Evolutionary conservation across 2,329 filamentous ascomycete genomes (phyloP), one percentile per base, ranked within the genome.

Genomic region (Fusarium illudens): DNA sequence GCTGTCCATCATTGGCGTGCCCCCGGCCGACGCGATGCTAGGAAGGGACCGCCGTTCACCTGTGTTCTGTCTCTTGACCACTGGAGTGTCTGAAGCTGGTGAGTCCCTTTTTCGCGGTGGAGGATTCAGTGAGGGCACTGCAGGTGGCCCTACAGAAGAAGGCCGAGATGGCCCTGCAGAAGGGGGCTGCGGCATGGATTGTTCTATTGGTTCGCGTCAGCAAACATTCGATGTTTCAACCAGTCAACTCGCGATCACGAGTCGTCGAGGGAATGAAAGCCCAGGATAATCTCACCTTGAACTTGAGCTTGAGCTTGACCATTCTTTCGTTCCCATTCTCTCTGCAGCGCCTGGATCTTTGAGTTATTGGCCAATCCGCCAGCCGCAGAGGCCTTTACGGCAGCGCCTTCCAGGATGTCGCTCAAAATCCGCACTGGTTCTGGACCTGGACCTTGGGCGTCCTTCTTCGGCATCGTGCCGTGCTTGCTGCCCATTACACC

Each of bases 291-390:
- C 63, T 42, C 30, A 70, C 67, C 33, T 58, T 48, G 63, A 8
- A 15, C 22, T 10, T 27, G 39, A 70, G 67, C 33, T 58, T 48
- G 63, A 8, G 22, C 22, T 10, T 27, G 39, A 27, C 13, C 39
- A 46, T 46, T 56, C 17, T 34, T 60, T 25, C 37, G 50, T 56
- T 75, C 73, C 79, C 79, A 80, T 13, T 73, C 56, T 30, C 63
- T 64, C 57, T 79, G 77, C 17, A 75, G 59, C 4, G 70, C 72
- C 49, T 71, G 19, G 5, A 80, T 78, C 25, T 62, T 72, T 27
- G 72, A 59, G 27, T 64, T 61, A 6, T 44, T 49, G 2, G 70
- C 54, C 53, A 75, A 19, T 4, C 55, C 25, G 4, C 32, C 44
- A 32, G 44, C 27, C 11, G 39, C 39, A 15, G 62, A 51, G 8